Percentiles rank a stretch among this genome's conserved stretches.
These are phyloP conservation scores for Amanita fuliginea DNA, from an alignment of 768 basidiomycete species.

Conservation along the genomic window DNA sequence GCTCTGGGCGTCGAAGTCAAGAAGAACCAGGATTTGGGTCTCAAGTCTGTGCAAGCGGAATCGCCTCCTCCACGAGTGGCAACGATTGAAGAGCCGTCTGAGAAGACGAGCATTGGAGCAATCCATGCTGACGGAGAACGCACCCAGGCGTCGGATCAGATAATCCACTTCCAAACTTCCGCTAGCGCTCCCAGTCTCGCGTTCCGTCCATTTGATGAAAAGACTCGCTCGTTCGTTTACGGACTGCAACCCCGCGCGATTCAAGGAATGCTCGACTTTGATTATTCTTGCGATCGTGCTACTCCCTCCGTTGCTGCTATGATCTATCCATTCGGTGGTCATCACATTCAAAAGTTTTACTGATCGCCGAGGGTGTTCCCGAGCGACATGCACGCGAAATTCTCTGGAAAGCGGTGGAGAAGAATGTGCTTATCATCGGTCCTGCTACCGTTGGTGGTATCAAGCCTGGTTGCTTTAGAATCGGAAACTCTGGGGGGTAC, in stretches of 20 bases:
- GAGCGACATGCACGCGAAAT: constrained; percentile 97
- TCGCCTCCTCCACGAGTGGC: constrained; percentile 28
- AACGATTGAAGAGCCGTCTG: constrained; percentile 12
- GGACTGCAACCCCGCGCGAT: constrained; percentile 99
- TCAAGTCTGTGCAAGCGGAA: constrained; percentile 25
- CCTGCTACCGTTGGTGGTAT: constrained; percentile 99
- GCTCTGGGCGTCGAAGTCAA: constrained; percentile 80
- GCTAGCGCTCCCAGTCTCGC: constrained; percentile 46
- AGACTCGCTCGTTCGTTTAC: constrained; percentile 95
- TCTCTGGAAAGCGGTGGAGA: constrained; percentile 75
- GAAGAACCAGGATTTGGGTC: constrained; percentile 17
- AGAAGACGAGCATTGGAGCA: constrained; percentile 41
- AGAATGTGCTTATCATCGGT: constrained; percentile 83
- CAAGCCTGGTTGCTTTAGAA: constrained; percentile 99
- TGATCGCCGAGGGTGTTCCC: constrained; percentile 99
- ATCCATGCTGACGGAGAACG: constrained; percentile 75
- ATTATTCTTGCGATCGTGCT: constrained; percentile 91
- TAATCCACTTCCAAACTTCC: constrained; percentile 72
- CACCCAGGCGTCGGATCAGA: constrained; percentile 78
- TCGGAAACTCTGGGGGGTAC: constrained; percentile 96
- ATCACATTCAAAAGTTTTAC: constrained; percentile 99
- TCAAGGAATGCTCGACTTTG: constrained; percentile 95
- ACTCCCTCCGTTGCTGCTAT: constrained; percentile 94
- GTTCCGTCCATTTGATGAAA: constrained; percentile 87
- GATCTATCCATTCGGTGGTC: constrained; percentile 99